Conservation (phyloP, 2,329 filamentous ascomycete genomes). For the Oidium heveae region DNA sequence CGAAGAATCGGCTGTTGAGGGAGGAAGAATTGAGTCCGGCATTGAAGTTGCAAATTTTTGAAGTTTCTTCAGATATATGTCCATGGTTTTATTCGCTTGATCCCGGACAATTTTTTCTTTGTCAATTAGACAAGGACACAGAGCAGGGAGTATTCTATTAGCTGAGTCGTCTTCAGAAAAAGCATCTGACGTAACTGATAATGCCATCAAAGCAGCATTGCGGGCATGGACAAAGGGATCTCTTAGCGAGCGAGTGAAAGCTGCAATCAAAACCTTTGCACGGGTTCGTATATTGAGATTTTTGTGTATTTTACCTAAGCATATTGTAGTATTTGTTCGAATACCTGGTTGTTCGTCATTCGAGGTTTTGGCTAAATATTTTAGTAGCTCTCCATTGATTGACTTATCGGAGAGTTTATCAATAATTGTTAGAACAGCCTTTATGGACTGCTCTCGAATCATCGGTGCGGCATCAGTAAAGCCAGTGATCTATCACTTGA, state of each 20-base stretch:
- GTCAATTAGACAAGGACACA: constrained; percentile 70
- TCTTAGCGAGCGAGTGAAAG: constrained; percentile 67
- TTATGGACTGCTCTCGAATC: constrained; percentile 85
- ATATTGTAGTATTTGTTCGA: constrained; percentile 93
- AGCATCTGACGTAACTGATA: constrained; percentile 62
- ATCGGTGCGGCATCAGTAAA: constrained; percentile 82
- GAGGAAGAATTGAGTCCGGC: constrained; percentile 56
- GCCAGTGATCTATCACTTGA: constrained; percentile 42
- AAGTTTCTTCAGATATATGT: constrained; percentile 60
- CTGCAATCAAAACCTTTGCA: constrained; percentile 75
- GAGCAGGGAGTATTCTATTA: constrained; percentile 51
- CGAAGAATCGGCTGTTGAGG: constrained; percentile 24
- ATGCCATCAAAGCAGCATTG: constrained; percentile 66
- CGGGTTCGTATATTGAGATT: constrained; percentile 57
- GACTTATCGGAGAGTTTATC: constrained; percentile 75
- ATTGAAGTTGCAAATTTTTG: constrained; percentile 54
- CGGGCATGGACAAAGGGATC: constrained; percentile 90
- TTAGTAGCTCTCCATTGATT: constrained; percentile 78
- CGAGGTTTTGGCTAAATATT: constrained; percentile 78
- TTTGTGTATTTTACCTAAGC: constrained; percentile 83
- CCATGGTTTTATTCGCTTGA: constrained; percentile 71
- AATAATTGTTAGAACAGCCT: constrained; percentile 72
- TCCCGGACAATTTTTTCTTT: constrained; percentile 90
- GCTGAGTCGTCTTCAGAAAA: constrained; percentile 85
- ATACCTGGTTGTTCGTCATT: constrained; percentile 97